phyloP scores from a whole-genome alignment of 495 filamentous ascomycete genomes.

The Apodospora peruviana region DNA sequence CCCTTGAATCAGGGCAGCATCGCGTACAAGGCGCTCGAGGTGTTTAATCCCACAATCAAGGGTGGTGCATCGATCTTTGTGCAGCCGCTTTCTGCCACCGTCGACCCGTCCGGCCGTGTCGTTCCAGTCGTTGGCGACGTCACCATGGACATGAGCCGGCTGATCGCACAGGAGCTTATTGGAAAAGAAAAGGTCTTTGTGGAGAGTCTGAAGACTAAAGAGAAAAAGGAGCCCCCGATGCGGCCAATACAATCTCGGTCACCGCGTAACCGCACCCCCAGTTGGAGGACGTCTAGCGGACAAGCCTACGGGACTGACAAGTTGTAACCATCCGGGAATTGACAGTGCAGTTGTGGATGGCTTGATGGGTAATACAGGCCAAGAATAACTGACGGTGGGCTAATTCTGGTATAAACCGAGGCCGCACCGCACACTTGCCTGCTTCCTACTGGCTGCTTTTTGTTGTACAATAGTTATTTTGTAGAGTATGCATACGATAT shows the following conservation, averaged over 20 bases:
- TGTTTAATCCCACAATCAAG: conserved; percentile 51
- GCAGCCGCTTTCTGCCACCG: conserved; percentile 46
- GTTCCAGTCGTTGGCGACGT: conserved; percentile 39
- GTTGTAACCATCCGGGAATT: no score
- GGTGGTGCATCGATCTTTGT: conserved; percentile 68
- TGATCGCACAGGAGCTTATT: conserved; percentile 46
- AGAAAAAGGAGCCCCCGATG: not conserved
- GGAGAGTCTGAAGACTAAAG: not conserved
- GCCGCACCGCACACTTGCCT: no score
- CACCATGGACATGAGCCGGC: conserved; percentile 37
- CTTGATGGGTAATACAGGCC: no score
- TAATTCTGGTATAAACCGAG: no score
- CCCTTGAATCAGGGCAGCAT: conserved; percentile 17
- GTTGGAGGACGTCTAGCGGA: not conserved
- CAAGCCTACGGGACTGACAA: not conserved
- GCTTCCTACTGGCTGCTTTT: no score
- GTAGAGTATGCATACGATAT: no score
- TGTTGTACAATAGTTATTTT: no score
- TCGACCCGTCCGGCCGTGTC: conserved; percentile 58
- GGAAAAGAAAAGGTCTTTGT: conserved; percentile 29
- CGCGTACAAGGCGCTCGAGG: conserved; percentile 30
- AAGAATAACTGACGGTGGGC: no score
- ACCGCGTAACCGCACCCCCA: no score
- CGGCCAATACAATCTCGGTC: no score
- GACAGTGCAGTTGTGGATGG: no score